A percentile compares a stretch with the other conserved stretches of the same genome.
Conservation (phyloP, 2,329 filamentous ascomycete species). For the Hymenoscyphus repandus region DNA sequence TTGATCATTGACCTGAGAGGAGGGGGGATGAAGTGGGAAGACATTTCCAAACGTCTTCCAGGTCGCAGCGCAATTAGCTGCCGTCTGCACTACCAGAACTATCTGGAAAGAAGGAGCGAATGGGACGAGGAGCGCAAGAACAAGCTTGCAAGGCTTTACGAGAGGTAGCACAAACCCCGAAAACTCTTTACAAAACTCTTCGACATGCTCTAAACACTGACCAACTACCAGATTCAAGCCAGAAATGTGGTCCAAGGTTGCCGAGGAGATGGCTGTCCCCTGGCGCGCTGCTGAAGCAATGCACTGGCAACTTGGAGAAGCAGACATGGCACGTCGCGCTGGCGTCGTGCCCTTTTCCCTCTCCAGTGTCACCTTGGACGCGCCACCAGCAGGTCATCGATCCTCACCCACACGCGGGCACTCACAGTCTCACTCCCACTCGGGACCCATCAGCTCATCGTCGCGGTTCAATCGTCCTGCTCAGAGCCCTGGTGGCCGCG, state of each 20-base stretch:
- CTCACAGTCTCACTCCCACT: constrained; percentile 26
- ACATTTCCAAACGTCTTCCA: constrained; percentile 86
- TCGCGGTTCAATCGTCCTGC: constrained; percentile 23
- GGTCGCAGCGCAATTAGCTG: constrained; percentile 93
- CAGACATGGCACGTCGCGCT: constrained; percentile 88
- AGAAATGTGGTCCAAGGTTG: constrained; percentile 96
- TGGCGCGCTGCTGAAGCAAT: constrained; percentile 96
- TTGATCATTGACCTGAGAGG: constrained; percentile 88
- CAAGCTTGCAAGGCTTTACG: constrained; percentile 88
- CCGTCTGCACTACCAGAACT: constrained; percentile 94
- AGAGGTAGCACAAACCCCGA: constrained; percentile 60
- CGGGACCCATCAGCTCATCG: constrained; percentile 17
- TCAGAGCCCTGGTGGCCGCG: constrained; percentile 13
- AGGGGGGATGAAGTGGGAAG: constrained; percentile 96
- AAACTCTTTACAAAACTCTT: neutral
- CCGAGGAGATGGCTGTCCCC: constrained; percentile 89
- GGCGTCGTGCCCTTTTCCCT: constrained; percentile 82
- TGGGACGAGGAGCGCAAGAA: constrained; percentile 99
- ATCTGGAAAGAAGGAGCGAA: constrained; percentile 84
- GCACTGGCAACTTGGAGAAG: constrained; percentile 94
- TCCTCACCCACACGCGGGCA: constrained; percentile 36
- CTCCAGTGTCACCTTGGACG: constrained; percentile 50
- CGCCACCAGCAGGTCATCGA: constrained; percentile 35
- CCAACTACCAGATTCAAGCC: constrained; percentile 70
- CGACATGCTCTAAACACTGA: constrained; percentile 13